Conservation (phyloP, 1,284 basidiomycete species). For the Phlebopus sp. region DNA sequence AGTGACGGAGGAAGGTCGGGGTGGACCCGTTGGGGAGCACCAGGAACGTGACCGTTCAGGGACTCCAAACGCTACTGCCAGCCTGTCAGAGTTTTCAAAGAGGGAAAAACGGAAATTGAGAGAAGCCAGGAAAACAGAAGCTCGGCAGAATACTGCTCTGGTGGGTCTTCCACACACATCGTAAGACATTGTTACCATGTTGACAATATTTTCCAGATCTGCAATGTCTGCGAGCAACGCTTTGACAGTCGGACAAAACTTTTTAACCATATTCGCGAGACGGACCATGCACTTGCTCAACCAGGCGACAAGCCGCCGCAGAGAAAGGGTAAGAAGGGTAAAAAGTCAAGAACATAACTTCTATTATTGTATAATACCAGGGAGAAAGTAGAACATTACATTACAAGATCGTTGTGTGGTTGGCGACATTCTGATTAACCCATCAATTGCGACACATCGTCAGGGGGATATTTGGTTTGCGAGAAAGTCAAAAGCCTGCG, state of each 20-base stretch:
- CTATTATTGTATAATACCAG: constrained; percentile 9
- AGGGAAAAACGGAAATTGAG: constrained; percentile 76
- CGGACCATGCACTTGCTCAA: constrained; percentile 68
- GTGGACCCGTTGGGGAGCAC: neutral
- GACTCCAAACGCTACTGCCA: constrained; percentile 43
- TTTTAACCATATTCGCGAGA: constrained; percentile 72
- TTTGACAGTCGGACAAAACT: constrained; percentile 80
- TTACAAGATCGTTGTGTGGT: neutral
- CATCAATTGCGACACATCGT: constrained; percentile 89
- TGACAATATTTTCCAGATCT: constrained; percentile 39
- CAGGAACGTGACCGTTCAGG: neutral
- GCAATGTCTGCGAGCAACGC: constrained; percentile 67
- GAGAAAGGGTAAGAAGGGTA: constrained; percentile 43
- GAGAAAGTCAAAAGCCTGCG: constrained; percentile 86
- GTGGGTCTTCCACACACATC: constrained; percentile 12
- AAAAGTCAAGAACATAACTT: constrained; percentile 28
- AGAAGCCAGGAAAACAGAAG: constrained; percentile 69
- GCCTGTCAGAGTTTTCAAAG: constrained; percentile 58
- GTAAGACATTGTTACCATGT: constrained; percentile 4
- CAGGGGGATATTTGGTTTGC: constrained; percentile 91
- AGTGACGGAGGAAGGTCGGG: neutral
- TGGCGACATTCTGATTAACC: constrained; percentile 47
- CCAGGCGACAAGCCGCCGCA: constrained; percentile 25
- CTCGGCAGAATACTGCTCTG: constrained; percentile 4
- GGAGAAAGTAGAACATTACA: neutral